Conservation (phyloP, 2,329 filamentous ascomycete genomes). For the Helminthosporium solani region DNA sequence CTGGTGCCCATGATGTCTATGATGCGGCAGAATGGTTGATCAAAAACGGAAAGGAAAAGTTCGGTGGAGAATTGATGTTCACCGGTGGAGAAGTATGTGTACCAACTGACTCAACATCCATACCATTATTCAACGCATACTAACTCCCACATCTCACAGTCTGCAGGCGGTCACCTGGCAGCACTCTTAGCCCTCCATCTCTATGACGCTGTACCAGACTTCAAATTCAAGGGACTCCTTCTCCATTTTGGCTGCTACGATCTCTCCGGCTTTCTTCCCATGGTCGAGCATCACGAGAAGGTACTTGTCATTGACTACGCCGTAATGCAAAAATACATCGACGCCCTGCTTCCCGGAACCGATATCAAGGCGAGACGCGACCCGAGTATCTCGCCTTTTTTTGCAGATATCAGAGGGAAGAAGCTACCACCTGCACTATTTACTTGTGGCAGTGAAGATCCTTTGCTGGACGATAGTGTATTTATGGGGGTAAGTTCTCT, state of each 20-base stretch:
- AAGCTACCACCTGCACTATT: conserved; percentile 57
- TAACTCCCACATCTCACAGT: conserved; percentile 30
- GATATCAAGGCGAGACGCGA: conserved; percentile 45
- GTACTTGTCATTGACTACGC: conserved; percentile 49
- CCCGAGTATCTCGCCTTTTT: conserved; percentile 53
- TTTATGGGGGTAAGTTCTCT: conserved; percentile 49
- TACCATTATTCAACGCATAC: background rate
- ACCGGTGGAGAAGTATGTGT: conserved; percentile 41
- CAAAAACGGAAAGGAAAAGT: conserved; percentile 47
- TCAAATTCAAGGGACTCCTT: conserved; percentile 52
- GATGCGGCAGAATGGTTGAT: conserved; percentile 58
- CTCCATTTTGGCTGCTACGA: conserved; percentile 57
- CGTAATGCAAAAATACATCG: conserved; percentile 49
- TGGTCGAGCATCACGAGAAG: conserved; percentile 41
- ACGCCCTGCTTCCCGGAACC: conserved; percentile 49
- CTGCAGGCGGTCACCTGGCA: conserved; percentile 54
- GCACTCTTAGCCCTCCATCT: conserved; percentile 52
- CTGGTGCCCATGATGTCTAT: conserved; percentile 57
- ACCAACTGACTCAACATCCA: conserved; percentile 2
- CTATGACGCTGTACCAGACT: conserved; percentile 37
- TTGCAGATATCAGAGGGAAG: conserved; percentile 44
- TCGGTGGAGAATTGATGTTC: conserved; percentile 47
- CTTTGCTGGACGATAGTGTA: conserved; percentile 54
- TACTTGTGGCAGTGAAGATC: conserved; percentile 56
- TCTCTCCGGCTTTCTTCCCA: conserved; percentile 47